Evolutionary conservation across 768 basidiomycete genomes (phyloP).

Genomic region (Hysterangium stoloniferum): DNA sequence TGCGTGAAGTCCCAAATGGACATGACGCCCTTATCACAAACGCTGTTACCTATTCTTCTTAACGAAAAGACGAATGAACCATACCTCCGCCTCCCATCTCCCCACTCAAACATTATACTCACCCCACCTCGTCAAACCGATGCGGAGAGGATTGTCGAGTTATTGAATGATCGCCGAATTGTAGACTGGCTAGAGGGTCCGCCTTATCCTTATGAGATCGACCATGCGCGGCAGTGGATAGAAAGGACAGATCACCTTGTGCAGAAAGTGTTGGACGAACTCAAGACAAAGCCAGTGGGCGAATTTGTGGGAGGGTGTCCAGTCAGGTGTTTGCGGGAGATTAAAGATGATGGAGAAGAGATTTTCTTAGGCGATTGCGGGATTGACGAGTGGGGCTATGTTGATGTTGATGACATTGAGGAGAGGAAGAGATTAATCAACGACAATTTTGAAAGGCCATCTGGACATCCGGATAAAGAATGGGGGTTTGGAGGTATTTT

Average conservation of each 20-base stretch:
- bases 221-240: constrained; percentile 35
- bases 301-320: constrained; percentile 35
- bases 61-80: constrained; percentile 40
- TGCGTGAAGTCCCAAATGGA: no score
- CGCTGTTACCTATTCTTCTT: constrained; percentile 26
- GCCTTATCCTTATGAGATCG: constrained; percentile 45
- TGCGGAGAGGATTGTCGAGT: constrained; percentile 23
- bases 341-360: constrained; percentile 47
- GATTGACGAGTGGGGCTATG: constrained; percentile 26
- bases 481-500: constrained; percentile 56
- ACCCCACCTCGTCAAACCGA: constrained; percentile 49
- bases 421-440: constrained; percentile 27
- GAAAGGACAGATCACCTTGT: constrained; percentile 17
- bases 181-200: constrained; percentile 38
- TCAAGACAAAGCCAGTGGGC: constrained; percentile 11
- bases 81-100: constrained; percentile 45
- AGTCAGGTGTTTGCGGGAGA: constrained; percentile 43
- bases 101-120: constrained; percentile 46
- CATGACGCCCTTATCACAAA: no score
- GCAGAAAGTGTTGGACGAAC: constrained; percentile 26
- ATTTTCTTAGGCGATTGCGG: constrained; percentile 41
- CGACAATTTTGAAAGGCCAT: constrained; percentile 33
- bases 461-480: constrained; percentile 48
- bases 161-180: constrained; percentile 45
- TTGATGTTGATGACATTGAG: constrained; percentile 30